Percentiles rank a stretch among this genome's conserved stretches.
Conservation (phyloP, 805 yeast genomes). For the Yamadazyma akitaensis region DNA sequence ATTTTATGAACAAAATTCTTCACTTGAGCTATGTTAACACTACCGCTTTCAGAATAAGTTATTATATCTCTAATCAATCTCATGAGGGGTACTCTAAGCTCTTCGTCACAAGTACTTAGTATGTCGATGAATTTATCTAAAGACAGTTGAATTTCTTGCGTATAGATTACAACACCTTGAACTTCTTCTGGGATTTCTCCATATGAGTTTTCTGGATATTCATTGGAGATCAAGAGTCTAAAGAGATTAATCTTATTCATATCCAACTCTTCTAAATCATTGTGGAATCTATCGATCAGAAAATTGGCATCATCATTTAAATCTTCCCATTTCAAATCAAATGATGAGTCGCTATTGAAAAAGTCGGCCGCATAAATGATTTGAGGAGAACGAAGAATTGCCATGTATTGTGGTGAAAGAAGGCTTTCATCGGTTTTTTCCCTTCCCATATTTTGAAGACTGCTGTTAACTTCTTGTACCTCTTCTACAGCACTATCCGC, state of each 20-base stretch:
- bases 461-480: no score
- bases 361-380: background rate
- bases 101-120: background rate
- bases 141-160: slow-evolving; percentile 4
- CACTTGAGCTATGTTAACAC: background rate
- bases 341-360: background rate
- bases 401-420: background rate
- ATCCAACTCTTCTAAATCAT: slow-evolving; percentile 1
- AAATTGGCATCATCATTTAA: background rate
- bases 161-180: slow-evolving; percentile 6
- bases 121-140: slow-evolving; percentile 3
- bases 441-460: no score
- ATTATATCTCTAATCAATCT: slow-evolving; percentile 11
- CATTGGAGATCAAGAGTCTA: slow-evolving; percentile 15
- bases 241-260: slow-evolving; percentile 9
- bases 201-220: slow-evolving; percentile 10
- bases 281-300: background rate
- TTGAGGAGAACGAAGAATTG: background rate
- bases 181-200: slow-evolving; percentile 1
- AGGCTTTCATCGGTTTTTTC: no score
- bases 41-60: slow-evolving; percentile 12
- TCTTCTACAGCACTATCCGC: no score
- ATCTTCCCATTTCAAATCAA: background rate
- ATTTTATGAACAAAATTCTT: background rate
- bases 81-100: background rate